These are phyloP conservation scores for Phialemonium atrogriseum DNA, from an alignment of 2,329 filamentous ascomycete species.

Conservation along the genomic window DNA sequence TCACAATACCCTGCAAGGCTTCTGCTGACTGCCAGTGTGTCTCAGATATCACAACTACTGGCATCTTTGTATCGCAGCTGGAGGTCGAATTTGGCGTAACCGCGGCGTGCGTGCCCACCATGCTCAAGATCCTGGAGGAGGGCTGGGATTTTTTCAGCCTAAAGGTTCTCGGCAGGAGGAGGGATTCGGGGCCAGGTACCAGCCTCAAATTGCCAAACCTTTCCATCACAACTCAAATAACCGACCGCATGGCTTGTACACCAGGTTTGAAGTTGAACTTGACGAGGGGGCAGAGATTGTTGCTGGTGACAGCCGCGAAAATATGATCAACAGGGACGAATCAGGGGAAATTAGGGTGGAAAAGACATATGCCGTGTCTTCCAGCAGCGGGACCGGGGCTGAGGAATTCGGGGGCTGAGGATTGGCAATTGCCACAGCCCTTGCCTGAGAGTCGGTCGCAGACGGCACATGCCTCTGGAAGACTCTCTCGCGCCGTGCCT, in stretches of 20 bases:
- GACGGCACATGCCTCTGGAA: no score
- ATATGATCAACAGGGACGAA: neutral
- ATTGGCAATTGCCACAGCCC: neutral
- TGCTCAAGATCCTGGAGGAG: neutral
- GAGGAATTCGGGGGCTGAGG: no score
- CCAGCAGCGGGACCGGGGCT: neutral
- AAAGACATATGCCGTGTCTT: neutral
- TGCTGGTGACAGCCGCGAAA: neutral
- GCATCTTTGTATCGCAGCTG: conserved; percentile 1
- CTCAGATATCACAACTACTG: neutral
- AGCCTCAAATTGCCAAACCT: no score
- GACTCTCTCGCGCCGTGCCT: no score
- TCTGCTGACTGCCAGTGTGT: neutral
- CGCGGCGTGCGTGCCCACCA: neutral
- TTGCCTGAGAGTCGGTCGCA: neutral
- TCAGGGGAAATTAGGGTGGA: neutral
- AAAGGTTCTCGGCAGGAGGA: neutral
- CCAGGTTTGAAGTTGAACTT: neutral
- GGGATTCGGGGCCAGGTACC: no score
- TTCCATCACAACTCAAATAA: neutral
- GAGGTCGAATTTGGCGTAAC: conserved; percentile 1
- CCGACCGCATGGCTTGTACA: neutral
- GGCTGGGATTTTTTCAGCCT: neutral
- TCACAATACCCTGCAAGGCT: no score
- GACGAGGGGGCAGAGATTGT: neutral